Base-by-base conservation (phyloP, 2,329 filamentous ascomycete species). In the Stachybotrys elegans region DNA sequence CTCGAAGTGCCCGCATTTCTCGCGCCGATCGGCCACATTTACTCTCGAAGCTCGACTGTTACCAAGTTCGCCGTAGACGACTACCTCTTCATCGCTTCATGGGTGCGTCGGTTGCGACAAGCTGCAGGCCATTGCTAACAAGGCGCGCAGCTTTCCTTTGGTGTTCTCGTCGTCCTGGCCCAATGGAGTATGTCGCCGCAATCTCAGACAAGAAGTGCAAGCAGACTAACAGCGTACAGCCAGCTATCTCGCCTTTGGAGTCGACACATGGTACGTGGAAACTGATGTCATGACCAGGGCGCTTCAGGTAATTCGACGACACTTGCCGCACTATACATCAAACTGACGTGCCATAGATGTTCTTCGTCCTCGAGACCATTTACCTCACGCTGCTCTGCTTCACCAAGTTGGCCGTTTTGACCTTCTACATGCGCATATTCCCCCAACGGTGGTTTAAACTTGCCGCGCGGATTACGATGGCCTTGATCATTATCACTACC, bases 391-490 rank as follows among this genome's bases (percentile, higher is more conserved):
- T 58, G 44, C 57, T 69, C 8, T 61, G 59, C 45, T 48, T 71
- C 13, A 66, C 65, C 16, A 71, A 69, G 45, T 49, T 69, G 2
- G 61, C 65, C 14, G 58, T 70, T 35, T 51, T 71, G 22, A 49
- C 58, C n/a, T 61, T 69, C 38, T 70, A 68, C 53, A 52, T 69
- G 12, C 62, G 67, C 43, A 57, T 66, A 43, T 65, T 68, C 19
- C 54, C 66, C 11, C 53, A 55, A 5, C 57, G 48, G 6, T 45
- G 48, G 2, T 63, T 71, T 46, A 60, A 59, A 14, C 53, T 53
- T 17, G 44, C 63, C 5, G 59, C 65, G 7, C 61, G 57, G 51
- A 57, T 48, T 12, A 61, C 65, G 2, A 56, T 71, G 17, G 48
- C 49, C 16, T 52, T 67, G 20, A 58, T 67, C 4, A 23, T 65